These are phyloP conservation scores for Jacaranda mimosifolia DNA, from an alignment of 257 asterid genomes.

Conservation along the genomic window DNA sequence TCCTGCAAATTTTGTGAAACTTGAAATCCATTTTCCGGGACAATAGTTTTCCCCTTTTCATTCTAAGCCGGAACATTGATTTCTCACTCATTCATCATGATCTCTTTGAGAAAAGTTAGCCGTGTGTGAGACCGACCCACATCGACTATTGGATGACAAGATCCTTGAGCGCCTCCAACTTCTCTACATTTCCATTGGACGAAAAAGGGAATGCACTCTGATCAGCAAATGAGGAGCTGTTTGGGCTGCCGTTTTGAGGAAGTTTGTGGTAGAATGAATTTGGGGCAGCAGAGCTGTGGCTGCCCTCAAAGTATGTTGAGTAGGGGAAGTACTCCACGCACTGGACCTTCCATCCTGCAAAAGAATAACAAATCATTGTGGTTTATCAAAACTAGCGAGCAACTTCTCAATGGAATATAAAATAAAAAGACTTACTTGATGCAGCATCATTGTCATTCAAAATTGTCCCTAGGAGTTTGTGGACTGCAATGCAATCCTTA, in stretches of 20 bases:
- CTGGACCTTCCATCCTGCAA: slow-evolving; percentile 83
- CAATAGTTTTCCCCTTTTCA: background rate
- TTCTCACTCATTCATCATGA: slow-evolving; percentile 11
- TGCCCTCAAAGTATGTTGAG: slow-evolving; percentile 82
- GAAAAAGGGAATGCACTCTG: slow-evolving; percentile 38
- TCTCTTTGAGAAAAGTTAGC: slow-evolving; percentile 33
- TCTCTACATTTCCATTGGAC: slow-evolving; percentile 72
- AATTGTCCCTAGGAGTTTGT: slow-evolving; percentile 61
- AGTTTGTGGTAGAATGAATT: slow-evolving; percentile 46
- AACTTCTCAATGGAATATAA: no score
- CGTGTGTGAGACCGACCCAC: slow-evolving; percentile 10
- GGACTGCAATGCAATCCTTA: slow-evolving; percentile 77
- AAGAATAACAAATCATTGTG: background rate
- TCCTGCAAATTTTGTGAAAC: slow-evolving; percentile 18
- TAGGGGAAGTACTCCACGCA: slow-evolving; percentile 83
- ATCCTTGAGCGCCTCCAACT: slow-evolving; percentile 59
- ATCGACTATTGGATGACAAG: slow-evolving; percentile 58
- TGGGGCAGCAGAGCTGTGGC: slow-evolving; percentile 65
- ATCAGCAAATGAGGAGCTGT: slow-evolving; percentile 43
- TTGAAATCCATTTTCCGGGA: slow-evolving; percentile 31
- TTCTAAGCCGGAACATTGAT: slow-evolving; percentile 32
- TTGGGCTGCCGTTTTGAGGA: slow-evolving; percentile 59
- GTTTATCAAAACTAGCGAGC: background rate
- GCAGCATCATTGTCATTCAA: slow-evolving; percentile 79
- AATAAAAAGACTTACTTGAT: slow-evolving; percentile 55